Percentiles rank a stretch among this genome's conserved stretches.
Conservation (phyloP, 1,284 basidiomycete genomes). For the Moesziomyces antarcticus region DNA sequence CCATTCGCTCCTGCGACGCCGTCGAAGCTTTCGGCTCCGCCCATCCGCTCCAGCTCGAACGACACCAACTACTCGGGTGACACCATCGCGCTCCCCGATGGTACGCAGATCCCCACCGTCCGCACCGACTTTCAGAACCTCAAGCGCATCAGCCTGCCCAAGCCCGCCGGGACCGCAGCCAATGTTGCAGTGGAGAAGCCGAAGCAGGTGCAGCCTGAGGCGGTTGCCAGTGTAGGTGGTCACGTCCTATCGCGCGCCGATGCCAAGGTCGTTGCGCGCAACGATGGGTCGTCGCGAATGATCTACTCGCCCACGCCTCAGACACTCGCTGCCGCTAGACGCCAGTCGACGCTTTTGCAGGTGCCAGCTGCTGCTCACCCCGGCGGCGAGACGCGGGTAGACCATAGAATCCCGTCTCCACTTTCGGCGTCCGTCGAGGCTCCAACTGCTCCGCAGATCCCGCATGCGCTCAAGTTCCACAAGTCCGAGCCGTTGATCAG, state of each 20-base stretch:
- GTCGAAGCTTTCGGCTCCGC: slow-evolving; percentile 28
- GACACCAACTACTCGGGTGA: slow-evolving; percentile 30
- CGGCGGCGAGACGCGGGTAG: background rate
- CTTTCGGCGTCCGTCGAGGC: slow-evolving; percentile 24
- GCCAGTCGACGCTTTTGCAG: slow-evolving; percentile 17
- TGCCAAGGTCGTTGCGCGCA: slow-evolving; percentile 21
- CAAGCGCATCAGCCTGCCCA: slow-evolving; percentile 36
- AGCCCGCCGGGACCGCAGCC: background rate
- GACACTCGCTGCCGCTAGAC: slow-evolving; percentile 35
- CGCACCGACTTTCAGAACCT: slow-evolving; percentile 53
- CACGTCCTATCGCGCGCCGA: slow-evolving; percentile 28
- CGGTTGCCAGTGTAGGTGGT: slow-evolving; percentile 25
- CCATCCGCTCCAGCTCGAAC: slow-evolving; percentile 33
- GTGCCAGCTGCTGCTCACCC: slow-evolving; percentile 5
- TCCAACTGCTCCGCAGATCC: slow-evolving; percentile 32
- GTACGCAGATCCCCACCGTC: slow-evolving; percentile 38
- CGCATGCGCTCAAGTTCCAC: slow-evolving; percentile 28
- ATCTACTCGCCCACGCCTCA: slow-evolving; percentile 52
- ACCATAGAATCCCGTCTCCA: slow-evolving; percentile 24
- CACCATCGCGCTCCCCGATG: slow-evolving; percentile 27
- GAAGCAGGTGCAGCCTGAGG: background rate
- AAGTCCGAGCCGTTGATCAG: slow-evolving; percentile 16
- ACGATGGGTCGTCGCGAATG: slow-evolving; percentile 38
- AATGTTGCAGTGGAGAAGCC: background rate
- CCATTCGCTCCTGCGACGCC: slow-evolving; percentile 26